Evolutionary conservation across 2,329 filamentous ascomycete species (phyloP), one percentile per base, ranked within the genome.

Genomic region (Ascochyta clinopodiicola): DNA sequence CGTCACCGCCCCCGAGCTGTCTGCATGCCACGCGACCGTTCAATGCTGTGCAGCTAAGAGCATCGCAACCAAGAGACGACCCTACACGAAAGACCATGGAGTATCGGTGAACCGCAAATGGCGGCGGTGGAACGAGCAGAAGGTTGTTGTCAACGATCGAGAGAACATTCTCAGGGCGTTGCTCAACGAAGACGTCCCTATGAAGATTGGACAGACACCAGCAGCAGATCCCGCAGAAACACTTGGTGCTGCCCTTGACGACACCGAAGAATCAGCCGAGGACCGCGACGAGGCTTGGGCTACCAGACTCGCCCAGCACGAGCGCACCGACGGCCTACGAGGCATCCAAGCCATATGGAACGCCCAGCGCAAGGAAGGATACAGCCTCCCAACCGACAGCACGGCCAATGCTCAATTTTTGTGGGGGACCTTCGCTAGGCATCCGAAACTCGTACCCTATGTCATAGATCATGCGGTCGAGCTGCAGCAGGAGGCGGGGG

Each of bases 321-420:
- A 78, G 40, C 71, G 80, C 38, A 54, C 77, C 15, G 64, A 80
- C 59, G 79, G 80, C 0, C 43, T 62, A 19, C 49, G 64, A 19
- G 82, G 81, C 10, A 71, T 80, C 5, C 42, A 62, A n/a, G 69
- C 73, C 6, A 72, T 82, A 5, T 84, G 80, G 79, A 57, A 73
- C 29, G 75, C 69, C 3, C 39, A 75, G 78, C 68, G 69, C 62
- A 45, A 61, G 12, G 68, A 74, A 22, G 62, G 68, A 2, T 64
- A 81, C 22, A 62, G 71, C 21, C 58, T 84, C 10, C 80, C 81
- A 13, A 72, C 64, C 2, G 57, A 62, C 12, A 76, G 77, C 17
- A 68, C 63, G 15, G 47, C 57, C n/a, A 61, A 77, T 4, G 78
- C 80, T 17, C 68, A 76, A 8, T 68, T 67, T 12, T 57, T 84